Percentiles rank a stretch among this genome's conserved stretches.
Evolutionary conservation across 148 eudicot species (phyloP).

Genomic region (Amaranthus palmeri): DNA sequence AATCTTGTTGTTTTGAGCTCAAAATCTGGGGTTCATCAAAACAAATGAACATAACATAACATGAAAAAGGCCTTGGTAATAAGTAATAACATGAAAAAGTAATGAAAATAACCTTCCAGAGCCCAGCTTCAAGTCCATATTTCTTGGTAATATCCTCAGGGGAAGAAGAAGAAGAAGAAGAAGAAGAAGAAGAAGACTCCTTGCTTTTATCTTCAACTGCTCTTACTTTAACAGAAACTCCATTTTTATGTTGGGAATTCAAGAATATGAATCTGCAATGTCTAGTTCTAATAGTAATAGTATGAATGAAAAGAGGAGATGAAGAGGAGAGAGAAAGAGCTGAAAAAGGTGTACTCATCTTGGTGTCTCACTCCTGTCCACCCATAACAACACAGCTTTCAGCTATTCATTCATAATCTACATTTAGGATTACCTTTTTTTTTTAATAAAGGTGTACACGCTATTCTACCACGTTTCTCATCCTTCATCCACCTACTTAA

Average conservation of each 20-base stretch:
- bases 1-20: constrained; percentile 48
- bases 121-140: constrained; percentile 92
- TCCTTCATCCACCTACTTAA: neutral
- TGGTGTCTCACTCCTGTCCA: neutral
- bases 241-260: neutral
- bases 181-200: constrained; percentile 17
- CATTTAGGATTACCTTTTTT: too few relatives aligned
- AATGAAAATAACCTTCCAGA: constrained; percentile 58
- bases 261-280: neutral
- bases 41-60: neutral
- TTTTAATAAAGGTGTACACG: too few relatives aligned
- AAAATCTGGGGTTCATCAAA: constrained; percentile 50
- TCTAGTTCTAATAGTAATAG: neutral
- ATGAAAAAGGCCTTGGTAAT: neutral
- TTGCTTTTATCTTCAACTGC: constrained; percentile 64
- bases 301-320: neutral
- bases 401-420: constrained; percentile 1
- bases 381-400: neutral
- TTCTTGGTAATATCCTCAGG: constrained; percentile 76
- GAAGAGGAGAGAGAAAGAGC: constrained; percentile 11
- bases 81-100: neutral
- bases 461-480: constrained; percentile 13
- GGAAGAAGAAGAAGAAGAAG: constrained; percentile 39
- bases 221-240: constrained; percentile 28
- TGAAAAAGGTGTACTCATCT: neutral